A percentile compares a stretch with the other conserved stretches of the same genome.
phyloP scores from a whole-genome alignment of 768 basidiomycete species.

The Kwoniella shandongensis region DNA sequence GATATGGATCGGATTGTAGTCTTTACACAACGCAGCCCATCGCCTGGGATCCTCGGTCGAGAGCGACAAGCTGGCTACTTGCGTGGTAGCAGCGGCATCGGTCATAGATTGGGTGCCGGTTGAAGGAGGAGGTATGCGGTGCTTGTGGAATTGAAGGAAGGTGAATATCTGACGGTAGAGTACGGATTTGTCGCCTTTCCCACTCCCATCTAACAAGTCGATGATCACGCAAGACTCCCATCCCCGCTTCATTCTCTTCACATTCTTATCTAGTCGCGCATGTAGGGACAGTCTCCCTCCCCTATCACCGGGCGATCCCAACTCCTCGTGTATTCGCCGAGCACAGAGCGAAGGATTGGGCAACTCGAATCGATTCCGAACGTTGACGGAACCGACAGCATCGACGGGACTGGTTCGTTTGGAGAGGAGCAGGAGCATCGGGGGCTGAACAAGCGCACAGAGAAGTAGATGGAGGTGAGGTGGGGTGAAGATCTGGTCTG shows the following conservation, averaged over 20 bases:
- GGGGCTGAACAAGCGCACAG: slow-evolving; percentile 20
- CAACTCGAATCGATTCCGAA: slow-evolving; percentile 25
- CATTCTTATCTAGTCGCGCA: slow-evolving; percentile 3
- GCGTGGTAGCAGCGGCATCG: background rate
- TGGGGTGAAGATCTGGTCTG: too few relatives aligned
- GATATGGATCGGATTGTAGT: slow-evolving; percentile 37
- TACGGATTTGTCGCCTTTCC: background rate
- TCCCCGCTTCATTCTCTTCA: slow-evolving; percentile 20
- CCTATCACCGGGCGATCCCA: background rate
- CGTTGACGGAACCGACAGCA: slow-evolving; percentile 32
- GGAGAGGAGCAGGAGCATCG: slow-evolving; percentile 23
- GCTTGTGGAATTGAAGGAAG: slow-evolving; percentile 19
- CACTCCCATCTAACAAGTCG: slow-evolving; percentile 2
- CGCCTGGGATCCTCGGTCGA: slow-evolving; percentile 9
- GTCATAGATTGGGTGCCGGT: background rate
- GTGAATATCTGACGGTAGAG: slow-evolving; percentile 22
- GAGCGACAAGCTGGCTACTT: slow-evolving; percentile 1
- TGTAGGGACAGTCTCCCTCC: background rate
- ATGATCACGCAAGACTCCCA: slow-evolving; percentile 20
- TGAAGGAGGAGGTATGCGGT: background rate
- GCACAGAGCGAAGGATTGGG: background rate
- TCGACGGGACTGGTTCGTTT: slow-evolving; percentile 20
- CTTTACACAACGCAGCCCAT: slow-evolving; percentile 30
- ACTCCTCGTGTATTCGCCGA: background rate
- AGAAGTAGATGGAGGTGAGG: slow-evolving; percentile 17